These are phyloP conservation scores for Rhizopogon rudus DNA, from an alignment of 768 basidiomycete genomes.

Conservation along the genomic window DNA sequence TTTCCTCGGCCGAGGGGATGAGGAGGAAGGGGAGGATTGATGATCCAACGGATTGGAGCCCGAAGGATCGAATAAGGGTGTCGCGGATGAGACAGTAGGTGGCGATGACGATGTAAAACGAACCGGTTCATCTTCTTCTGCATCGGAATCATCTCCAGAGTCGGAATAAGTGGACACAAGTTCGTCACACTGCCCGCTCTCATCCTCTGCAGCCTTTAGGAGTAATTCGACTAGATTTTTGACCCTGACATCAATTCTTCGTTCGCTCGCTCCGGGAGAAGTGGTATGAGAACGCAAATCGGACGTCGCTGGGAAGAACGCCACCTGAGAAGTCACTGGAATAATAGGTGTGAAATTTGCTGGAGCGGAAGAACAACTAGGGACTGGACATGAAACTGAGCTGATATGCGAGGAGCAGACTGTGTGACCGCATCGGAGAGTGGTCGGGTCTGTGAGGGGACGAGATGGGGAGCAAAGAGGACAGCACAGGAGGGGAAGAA, in stretches of 20 bases:
- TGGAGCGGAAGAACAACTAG: slow-evolving; percentile 25
- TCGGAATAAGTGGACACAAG: slow-evolving; percentile 18
- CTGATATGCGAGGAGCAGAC: slow-evolving; percentile 59
- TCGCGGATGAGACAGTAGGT: slow-evolving; percentile 30
- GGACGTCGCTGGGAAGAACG: slow-evolving; percentile 30
- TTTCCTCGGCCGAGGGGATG: slow-evolving; percentile 18
- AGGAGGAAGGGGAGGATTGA: slow-evolving; percentile 1
- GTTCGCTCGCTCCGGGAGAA: not conserved
- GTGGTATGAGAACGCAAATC: slow-evolving; percentile 9
- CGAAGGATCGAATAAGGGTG: slow-evolving; percentile 15
- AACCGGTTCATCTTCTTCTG: slow-evolving; percentile 11
- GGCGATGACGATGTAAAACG: slow-evolving; percentile 9
- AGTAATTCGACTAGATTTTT: slow-evolving; percentile 49
- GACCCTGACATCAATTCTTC: slow-evolving; percentile 48
- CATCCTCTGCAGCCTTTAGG: slow-evolving; percentile 13
- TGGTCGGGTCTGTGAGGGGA: slow-evolving; percentile 41
- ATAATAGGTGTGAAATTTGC: slow-evolving; percentile 30
- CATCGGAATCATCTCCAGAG: slow-evolving; percentile 28
- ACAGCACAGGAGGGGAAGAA: slow-evolving; percentile 45
- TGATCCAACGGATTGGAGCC: not conserved
- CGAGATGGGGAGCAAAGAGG: slow-evolving; percentile 41
- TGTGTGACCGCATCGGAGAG: slow-evolving; percentile 80
- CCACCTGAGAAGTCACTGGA: slow-evolving; percentile 33
- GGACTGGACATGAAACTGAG: slow-evolving; percentile 28
- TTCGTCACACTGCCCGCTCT: slow-evolving; percentile 6